phyloP scores from a whole-genome alignment of 371 early-diverging fungal species.

The Apophysomyces elegans region DNA sequence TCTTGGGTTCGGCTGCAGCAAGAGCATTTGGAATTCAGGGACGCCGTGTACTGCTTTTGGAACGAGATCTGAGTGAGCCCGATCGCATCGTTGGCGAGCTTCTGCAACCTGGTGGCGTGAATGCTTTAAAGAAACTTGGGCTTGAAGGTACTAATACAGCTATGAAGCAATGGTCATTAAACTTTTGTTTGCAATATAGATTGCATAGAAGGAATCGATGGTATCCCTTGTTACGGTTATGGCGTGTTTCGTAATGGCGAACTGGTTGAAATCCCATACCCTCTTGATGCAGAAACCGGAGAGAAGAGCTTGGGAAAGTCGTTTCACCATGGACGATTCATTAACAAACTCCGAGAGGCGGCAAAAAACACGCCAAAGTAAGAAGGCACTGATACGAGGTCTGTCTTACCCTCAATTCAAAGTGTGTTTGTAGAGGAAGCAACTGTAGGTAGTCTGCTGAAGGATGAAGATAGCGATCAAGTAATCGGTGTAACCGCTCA shows the following conservation, averaged over 20 bases:
- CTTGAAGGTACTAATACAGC: constrained; percentile 49
- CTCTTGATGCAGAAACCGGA: constrained; percentile 48
- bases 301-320: constrained; percentile 67
- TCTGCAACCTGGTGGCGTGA: constrained; percentile 90
- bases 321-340: constrained; percentile 95
- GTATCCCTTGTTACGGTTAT: constrained; percentile 88
- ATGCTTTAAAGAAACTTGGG: constrained; percentile 76
- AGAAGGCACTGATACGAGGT: neutral
- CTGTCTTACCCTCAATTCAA: neutral
- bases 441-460: constrained; percentile 67
- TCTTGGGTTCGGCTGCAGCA: constrained; percentile 86
- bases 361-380: constrained; percentile 65
- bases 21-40: constrained; percentile 71
- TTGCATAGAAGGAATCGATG: constrained; percentile 85
- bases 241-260: constrained; percentile 67
- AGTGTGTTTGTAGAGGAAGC: constrained; percentile 79
- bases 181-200: constrained; percentile 51
- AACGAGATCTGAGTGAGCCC: constrained; percentile 87
- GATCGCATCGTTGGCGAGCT: constrained; percentile 96
- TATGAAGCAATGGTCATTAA: neutral
- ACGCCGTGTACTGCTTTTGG: constrained; percentile 72
- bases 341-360: constrained; percentile 82
- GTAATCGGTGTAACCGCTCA: constrained; percentile 59
- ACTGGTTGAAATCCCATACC: constrained; percentile 68
- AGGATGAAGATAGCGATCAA: constrained; percentile 39